These are phyloP conservation scores for Erysimum cheiranthoides DNA, from an alignment of 345 rosid genomes.

Conservation along the genomic window DNA sequence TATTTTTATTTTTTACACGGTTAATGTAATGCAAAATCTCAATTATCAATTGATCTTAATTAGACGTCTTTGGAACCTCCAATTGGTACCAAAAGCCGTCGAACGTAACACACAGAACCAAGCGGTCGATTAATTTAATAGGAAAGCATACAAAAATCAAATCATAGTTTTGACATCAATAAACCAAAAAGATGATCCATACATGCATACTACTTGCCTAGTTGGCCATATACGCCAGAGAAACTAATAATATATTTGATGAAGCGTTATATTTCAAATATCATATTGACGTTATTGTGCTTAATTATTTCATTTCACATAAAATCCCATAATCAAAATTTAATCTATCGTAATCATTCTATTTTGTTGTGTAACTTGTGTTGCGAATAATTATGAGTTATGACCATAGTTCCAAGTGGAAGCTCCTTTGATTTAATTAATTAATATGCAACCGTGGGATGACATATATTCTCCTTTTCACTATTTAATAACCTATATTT, in stretches of 20 bases:
- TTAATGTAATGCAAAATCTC: too few relatives aligned
- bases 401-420: constrained; percentile 29
- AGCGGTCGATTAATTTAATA: constrained; percentile 12
- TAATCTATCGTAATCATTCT: constrained; percentile 17
- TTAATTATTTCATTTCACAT: constrained; percentile 12
- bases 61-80: not conserved
- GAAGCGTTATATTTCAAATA: not conserved
- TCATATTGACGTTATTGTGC: not conserved
- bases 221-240: constrained; percentile 17
- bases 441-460: constrained; percentile 41
- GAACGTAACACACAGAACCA: not conserved
- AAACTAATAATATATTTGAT: not conserved
- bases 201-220: constrained; percentile 9
- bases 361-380: constrained; percentile 13
- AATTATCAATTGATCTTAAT: too few relatives aligned
- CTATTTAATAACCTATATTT: not conserved
- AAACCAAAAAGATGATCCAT: not conserved
- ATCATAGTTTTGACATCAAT: not conserved
- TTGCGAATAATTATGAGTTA: constrained; percentile 25
- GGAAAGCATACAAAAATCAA: not conserved
- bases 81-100: not conserved
- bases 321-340: not conserved
- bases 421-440: constrained; percentile 23
- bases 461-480: constrained; percentile 38
- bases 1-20: too few relatives aligned